phyloP scores from a whole-genome alignment of 2,329 filamentous ascomycete genomes.

The Calonectria pseudoreteaudii region DNA sequence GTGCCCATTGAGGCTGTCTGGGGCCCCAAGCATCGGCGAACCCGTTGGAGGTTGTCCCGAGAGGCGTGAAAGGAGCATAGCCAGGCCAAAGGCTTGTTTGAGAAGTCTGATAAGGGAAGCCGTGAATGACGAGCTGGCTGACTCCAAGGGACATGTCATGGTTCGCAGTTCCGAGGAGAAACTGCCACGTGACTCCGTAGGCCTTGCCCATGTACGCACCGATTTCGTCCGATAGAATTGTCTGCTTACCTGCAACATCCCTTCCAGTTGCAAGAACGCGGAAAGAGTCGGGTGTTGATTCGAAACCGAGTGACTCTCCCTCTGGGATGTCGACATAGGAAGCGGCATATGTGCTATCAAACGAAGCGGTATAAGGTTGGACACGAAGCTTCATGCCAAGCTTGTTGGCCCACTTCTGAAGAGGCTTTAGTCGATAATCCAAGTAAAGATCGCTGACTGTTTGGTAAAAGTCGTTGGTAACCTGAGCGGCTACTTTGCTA shows the following conservation, averaged over 20 bases:
- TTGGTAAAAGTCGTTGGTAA: background rate
- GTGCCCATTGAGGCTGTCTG: background rate
- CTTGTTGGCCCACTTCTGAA: background rate
- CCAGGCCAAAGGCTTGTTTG: background rate
- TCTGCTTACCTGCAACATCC: background rate
- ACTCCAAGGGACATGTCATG: slow-evolving; percentile 1
- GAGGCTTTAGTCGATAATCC: background rate
- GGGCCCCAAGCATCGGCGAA: slow-evolving; percentile 2
- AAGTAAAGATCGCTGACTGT: background rate
- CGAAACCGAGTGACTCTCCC: background rate
- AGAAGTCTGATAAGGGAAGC: background rate
- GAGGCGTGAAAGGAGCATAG: background rate
- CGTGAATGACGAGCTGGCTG: background rate
- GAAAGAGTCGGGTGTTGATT: background rate
- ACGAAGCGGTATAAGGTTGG: background rate
- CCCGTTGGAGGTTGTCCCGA: background rate
- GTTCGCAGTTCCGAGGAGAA: background rate
- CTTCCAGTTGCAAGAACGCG: background rate
- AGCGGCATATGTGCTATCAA: background rate
- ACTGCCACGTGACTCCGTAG: background rate
- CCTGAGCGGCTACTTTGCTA: background rate
- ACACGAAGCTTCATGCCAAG: background rate
- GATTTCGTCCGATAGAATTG: background rate
- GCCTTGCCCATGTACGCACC: background rate
- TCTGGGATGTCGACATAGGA: background rate